phyloP scores from a whole-genome alignment of 2,329 filamentous ascomycete genomes.

The Pseudogymnoascus sp. region DNA sequence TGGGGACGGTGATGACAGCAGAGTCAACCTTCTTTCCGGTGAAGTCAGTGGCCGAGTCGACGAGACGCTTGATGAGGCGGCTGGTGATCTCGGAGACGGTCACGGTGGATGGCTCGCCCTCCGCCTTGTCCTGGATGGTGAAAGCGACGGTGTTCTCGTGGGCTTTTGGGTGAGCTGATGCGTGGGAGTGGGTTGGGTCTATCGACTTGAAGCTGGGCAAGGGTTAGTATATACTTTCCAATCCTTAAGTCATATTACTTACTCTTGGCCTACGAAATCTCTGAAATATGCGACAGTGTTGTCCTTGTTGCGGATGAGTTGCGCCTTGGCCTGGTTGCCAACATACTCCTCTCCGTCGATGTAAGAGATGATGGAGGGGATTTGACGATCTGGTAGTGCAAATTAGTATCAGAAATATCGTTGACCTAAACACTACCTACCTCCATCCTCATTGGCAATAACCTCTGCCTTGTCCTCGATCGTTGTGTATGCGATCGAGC shows the following conservation, averaged over 20 bases:
- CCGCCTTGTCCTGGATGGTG: slow-evolving; percentile 69
- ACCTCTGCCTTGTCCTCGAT: slow-evolving; percentile 92
- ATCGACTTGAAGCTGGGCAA: slow-evolving; percentile 73
- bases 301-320: slow-evolving; percentile 82
- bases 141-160: slow-evolving; percentile 67
- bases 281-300: slow-evolving; percentile 96
- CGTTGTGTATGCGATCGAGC: slow-evolving; percentile 90
- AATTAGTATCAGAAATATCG: slow-evolving; percentile 10
- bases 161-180: slow-evolving; percentile 82
- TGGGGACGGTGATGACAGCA: slow-evolving; percentile 90
- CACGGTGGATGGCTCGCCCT: slow-evolving; percentile 58
- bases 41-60: slow-evolving; percentile 80
- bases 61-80: slow-evolving; percentile 75
- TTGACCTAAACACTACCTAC: slow-evolving; percentile 41
- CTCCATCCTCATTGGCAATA: slow-evolving; percentile 97
- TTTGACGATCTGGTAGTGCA: slow-evolving; percentile 70
- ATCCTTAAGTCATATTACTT: slow-evolving; percentile 30
- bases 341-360: slow-evolving; percentile 95
- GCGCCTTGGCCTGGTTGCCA: slow-evolving; percentile 87
- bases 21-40: slow-evolving; percentile 88
- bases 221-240: slow-evolving; percentile 18
- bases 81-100: slow-evolving; percentile 75
- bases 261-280: slow-evolving; percentile 93
- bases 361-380: slow-evolving; percentile 89
- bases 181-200: slow-evolving; percentile 90